Percentiles rank a stretch among this genome's conserved stretches.
Conservation (phyloP, 257 asterid species). For the Datura wrightii region DNA sequence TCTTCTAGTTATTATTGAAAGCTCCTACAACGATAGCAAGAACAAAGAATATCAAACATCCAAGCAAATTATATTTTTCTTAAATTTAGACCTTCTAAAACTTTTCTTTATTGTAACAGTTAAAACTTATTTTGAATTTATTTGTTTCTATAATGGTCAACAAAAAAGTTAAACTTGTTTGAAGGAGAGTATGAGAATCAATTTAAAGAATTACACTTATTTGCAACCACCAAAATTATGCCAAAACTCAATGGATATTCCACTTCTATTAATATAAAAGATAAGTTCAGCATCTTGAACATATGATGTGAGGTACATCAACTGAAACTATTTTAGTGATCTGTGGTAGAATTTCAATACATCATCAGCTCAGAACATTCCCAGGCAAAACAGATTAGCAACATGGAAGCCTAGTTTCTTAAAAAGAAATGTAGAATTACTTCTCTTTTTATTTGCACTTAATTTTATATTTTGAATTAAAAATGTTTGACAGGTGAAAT, state of each 20-base stretch:
- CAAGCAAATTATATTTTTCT: too few relatives aligned
- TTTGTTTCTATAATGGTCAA: too few relatives aligned
- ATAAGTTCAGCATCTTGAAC: slow-evolving; percentile 11
- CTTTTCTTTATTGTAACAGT: too few relatives aligned
- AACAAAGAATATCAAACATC: too few relatives aligned
- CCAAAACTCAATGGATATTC: background rate
- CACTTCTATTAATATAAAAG: slow-evolving; percentile 14
- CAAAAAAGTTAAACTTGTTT: too few relatives aligned
- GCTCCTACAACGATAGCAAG: too few relatives aligned
- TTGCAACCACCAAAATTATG: slow-evolving; percentile 4
- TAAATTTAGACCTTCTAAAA: too few relatives aligned
- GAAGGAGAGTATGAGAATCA: background rate
- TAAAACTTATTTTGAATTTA: too few relatives aligned
- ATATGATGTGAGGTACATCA: background rate
- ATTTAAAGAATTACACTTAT: background rate
- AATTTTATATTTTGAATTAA: background rate
- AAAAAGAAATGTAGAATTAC: too few relatives aligned
- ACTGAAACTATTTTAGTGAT: background rate
- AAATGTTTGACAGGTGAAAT: background rate
- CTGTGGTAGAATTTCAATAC: background rate
- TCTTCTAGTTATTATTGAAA: too few relatives aligned
- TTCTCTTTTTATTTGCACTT: too few relatives aligned
- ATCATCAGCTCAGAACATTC: background rate
- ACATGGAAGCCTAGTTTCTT: background rate
- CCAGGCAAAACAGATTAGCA: background rate